Evolutionary conservation across 2,329 filamentous ascomycete genomes (phyloP), one percentile per base, ranked within the genome.

Genomic region (Trichoderma guizhouense): DNA sequence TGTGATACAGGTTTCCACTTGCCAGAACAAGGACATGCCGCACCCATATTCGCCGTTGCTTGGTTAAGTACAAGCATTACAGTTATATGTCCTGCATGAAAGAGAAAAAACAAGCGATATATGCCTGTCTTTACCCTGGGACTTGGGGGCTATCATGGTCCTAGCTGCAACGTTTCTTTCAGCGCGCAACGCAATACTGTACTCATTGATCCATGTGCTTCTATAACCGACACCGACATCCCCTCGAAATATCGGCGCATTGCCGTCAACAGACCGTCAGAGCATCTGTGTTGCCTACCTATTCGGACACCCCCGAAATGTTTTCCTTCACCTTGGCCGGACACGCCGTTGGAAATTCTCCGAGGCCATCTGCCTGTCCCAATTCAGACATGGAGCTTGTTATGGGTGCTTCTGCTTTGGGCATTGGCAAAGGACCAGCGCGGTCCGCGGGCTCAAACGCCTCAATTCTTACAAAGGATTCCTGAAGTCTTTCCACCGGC

Each of bases 301-400:
- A n/a, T 47, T 60, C 51, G 69, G 69, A 32, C 62, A n/a, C 61
- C 62, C 47, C 69, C 69, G 63, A 65, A 65, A 65, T 21, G 47
- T 34, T 64, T n/a, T 47, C 32, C 21, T 30, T 63, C 36, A 57
- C 68, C 60, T 30, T 57, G 36, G 43, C 68, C 60, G 68, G 68
- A 34, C 32, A 39, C 30, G 68, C 68, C 68, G 68, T 64, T 24
- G 34, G 5, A 57, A 47, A 47, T 51, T 62, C 67, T 30, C 67
- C 57, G 67, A 69, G 14, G 36, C 47, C 7, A 64, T 58, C 24
- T 47, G 32, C 60, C 36, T 28, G 21, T n/a, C 53, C 60, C 26
- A 26, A 62, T 36, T 18, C 21, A 62, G 34, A 39, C n/a, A 15
- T 36, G 30, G n/a, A 24, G 58, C 30, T n/a, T 39, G n/a, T 7